Base-by-base conservation (phyloP, 495 filamentous ascomycete genomes). In the Monascus purpureus region DNA sequence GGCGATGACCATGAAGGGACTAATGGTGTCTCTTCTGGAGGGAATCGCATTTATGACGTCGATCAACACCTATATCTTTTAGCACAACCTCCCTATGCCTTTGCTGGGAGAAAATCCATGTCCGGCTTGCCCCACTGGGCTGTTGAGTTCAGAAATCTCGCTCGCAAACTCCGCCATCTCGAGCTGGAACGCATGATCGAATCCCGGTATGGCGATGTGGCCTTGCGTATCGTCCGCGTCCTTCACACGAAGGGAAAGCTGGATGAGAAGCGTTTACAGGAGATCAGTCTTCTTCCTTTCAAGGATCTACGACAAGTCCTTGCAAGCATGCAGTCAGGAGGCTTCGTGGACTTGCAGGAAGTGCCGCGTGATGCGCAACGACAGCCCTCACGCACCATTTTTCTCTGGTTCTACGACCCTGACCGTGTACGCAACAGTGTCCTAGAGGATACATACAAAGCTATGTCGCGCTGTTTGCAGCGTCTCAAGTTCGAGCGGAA, bases 301-400 rank as follows among this genome's bases (percentile, higher is more conserved):
- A 77, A 81, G 32, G 77, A 90, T 28, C 64, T 93, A 27, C 84
- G 88, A 9, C 68, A 77, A 33, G 76, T 82, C 36, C 74, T 96
- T 45, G 70, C 76, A 2, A 70, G 70, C 35, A 80, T 99, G 67
- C 80, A 93, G 38, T 70, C 75, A 42, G 68, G 72, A 16, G 88
- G 90, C 3, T 78, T 87, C 37, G 67, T 93, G 12, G 80, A 94
- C 37, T 63, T 86, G 7, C 92, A 96, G 48, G 90, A 99, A 59
- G 77, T 96, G 0, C 90, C 90, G 3, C 76, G 76, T 27, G 88
- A 95, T 41, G 52, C 60, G n/a, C 77, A 75, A 30, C 76, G 83
- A 2, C 70, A 82, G 29, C 75, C 84, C 7, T 75, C 68, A 30
- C 74, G 81, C 20, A 87, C 83, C 1, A 74, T 88, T 23, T 95